These are phyloP conservation scores for Cladophialophora exuberans DNA, from an alignment of 2,329 filamentous ascomycete species.

Conservation along the genomic window DNA sequence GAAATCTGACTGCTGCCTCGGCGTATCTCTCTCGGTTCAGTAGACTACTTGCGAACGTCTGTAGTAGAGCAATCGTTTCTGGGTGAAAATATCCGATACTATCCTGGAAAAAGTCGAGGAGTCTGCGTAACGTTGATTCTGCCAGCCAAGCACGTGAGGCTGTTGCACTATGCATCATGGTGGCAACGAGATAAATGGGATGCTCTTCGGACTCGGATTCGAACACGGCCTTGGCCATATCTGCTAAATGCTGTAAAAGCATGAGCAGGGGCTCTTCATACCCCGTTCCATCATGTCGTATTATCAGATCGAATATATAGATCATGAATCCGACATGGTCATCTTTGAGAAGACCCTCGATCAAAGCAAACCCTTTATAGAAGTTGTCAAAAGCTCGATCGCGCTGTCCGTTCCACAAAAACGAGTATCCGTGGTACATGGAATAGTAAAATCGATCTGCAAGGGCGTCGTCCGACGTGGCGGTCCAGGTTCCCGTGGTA, in stretches of 20 bases:
- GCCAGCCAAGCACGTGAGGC: conserved; percentile 30
- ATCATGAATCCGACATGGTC: conserved; percentile 34
- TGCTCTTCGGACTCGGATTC: conserved; percentile 29
- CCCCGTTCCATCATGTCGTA: conserved; percentile 33
- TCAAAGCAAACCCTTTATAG: conserved; percentile 30
- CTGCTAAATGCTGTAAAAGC: conserved; percentile 31
- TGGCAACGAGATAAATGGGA: conserved; percentile 32
- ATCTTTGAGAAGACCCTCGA: conserved; percentile 32
- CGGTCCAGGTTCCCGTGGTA: conserved; percentile 29
- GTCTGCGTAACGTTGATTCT: conserved; percentile 27
- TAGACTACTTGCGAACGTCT: conserved; percentile 33
- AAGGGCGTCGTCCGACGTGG: conserved; percentile 31
- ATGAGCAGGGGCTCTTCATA: conserved; percentile 33
- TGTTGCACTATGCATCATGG: conserved; percentile 24
- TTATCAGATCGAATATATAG: conserved; percentile 34
- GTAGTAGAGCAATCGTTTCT: conserved; percentile 33
- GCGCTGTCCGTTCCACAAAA: conserved; percentile 32
- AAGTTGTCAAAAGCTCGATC: conserved; percentile 33
- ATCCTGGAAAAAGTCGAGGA: conserved; percentile 35
- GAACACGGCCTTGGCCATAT: conserved; percentile 30
- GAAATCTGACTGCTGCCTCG: conserved; percentile 33
- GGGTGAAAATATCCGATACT: conserved; percentile 34
- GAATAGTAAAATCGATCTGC: conserved; percentile 34
- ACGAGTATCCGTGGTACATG: conserved; percentile 35
- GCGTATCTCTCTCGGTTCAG: conserved; percentile 31